A percentile compares a stretch with the other conserved stretches of the same genome.
These are phyloP conservation scores for Xylaria sp. DNA, from an alignment of 2,329 filamentous ascomycete genomes.

Conservation along the genomic window DNA sequence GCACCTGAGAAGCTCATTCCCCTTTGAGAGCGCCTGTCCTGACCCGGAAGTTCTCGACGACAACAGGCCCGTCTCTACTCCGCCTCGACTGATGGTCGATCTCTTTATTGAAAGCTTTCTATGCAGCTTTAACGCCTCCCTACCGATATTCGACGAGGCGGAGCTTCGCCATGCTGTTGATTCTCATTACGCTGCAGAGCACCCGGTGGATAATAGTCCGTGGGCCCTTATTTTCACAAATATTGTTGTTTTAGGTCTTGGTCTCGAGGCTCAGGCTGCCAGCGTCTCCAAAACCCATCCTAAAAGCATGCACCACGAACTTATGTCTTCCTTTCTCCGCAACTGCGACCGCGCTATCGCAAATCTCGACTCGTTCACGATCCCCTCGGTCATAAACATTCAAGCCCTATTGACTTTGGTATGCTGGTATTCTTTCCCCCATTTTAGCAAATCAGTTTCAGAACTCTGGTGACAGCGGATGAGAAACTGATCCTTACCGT, in stretches of 20 bases:
- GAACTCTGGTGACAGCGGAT: no score
- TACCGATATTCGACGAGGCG: constrained; percentile 10
- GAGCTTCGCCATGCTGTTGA: constrained; percentile 16
- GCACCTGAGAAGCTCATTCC: constrained; percentile 4
- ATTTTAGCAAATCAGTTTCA: neutral
- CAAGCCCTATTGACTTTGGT: constrained; percentile 15
- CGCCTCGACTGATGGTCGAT: constrained; percentile 14
- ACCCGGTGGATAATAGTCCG: neutral
- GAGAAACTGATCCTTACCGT: neutral
- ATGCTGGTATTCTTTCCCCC: neutral
- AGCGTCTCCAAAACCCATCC: constrained; percentile 11
- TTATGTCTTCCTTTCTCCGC: constrained; percentile 16
- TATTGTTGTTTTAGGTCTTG: constrained; percentile 10
- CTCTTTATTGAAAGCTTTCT: constrained; percentile 11
- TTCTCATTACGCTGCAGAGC: constrained; percentile 4
- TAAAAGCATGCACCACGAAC: constrained; percentile 16
- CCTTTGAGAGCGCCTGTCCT: constrained; percentile 6
- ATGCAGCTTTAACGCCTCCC: neutral
- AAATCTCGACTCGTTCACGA: constrained; percentile 15
- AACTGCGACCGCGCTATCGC: constrained; percentile 17
- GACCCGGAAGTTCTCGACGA: constrained; percentile 9
- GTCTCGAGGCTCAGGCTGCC: constrained; percentile 5
- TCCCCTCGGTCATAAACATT: constrained; percentile 7
- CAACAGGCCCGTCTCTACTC: constrained; percentile 1
- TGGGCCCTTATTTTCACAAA: constrained; percentile 16